These are phyloP conservation scores for Barbarea vulgaris DNA, from an alignment of 345 rosid species.

Conservation along the genomic window DNA sequence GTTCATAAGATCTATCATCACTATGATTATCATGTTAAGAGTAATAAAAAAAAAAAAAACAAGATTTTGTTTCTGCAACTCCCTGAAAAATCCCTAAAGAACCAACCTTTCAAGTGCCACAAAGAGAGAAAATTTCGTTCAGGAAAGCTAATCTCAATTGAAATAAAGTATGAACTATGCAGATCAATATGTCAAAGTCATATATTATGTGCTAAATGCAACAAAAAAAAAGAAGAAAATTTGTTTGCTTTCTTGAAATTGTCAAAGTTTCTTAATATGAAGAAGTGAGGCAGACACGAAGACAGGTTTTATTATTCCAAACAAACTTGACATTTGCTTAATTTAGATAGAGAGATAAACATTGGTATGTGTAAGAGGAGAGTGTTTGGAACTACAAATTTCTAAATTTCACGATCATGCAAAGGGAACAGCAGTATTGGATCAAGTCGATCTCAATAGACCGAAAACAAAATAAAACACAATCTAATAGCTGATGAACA, in stretches of 20 bases:
- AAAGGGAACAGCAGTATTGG: background rate
- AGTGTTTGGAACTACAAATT: background rate
- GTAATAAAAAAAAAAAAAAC: background rate
- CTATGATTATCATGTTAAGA: background rate
- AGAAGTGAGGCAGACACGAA: slow-evolving; percentile 14
- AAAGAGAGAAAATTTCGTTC: background rate
- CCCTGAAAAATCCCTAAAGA: too few species aligned
- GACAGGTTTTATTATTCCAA: too few species aligned
- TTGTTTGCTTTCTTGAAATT: background rate
- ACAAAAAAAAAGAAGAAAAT: background rate
- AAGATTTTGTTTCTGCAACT: slow-evolving; percentile 5
- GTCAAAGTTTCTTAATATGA: background rate
- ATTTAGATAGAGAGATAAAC: background rate
- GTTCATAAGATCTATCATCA: background rate
- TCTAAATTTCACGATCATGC: slow-evolving; percentile 17
- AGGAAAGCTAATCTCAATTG: background rate
- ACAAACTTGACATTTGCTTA: background rate
- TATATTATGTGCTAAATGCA: background rate
- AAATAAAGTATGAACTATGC: background rate
- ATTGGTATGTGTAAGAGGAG: background rate
- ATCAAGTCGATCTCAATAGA: background rate
- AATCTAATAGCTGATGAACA: background rate
- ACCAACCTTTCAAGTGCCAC: background rate
- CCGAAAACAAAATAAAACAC: background rate
- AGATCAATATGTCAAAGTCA: background rate